These are phyloP conservation scores for Berberis vulgaris DNA, from an alignment of 164 flowering plant genomes.

Conservation along the genomic window DNA sequence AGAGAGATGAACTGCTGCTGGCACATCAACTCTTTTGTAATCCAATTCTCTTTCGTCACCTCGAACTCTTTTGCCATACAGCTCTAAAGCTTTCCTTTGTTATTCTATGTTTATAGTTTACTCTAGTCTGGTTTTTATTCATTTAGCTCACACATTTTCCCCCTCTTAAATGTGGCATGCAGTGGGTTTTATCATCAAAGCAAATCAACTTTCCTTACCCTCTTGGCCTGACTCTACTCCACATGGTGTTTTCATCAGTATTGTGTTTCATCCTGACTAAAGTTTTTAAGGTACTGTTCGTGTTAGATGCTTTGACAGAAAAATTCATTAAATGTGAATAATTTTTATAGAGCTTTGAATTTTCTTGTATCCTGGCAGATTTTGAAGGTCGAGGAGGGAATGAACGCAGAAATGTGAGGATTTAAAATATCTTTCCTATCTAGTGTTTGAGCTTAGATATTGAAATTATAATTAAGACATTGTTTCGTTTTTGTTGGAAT, in stretches of 20 bases:
- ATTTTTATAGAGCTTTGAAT: not conserved
- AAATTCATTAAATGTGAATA: too few relatives aligned
- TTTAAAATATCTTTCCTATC: not conserved
- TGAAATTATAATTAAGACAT: too few relatives aligned
- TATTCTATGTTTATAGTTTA: too few relatives aligned
- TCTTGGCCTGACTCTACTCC: conserved; percentile 88
- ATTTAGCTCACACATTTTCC: too few relatives aligned
- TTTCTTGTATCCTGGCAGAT: conserved; percentile 36
- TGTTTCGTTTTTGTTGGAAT: too few relatives aligned
- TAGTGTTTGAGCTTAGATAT: not conserved
- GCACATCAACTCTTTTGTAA: too few relatives aligned
- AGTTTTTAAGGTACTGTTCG: conserved; percentile 67
- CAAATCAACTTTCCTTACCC: conserved; percentile 97
- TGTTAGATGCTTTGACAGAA: not conserved
- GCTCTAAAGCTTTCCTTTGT: too few relatives aligned
- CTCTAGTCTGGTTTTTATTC: too few relatives aligned
- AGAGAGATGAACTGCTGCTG: too few relatives aligned
- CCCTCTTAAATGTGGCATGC: conserved; percentile 16
- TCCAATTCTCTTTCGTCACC: too few relatives aligned
- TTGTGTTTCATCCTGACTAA: conserved; percentile 73
- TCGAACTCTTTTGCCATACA: too few relatives aligned
- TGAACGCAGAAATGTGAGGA: conserved; percentile 89
- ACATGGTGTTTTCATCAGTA: conserved; percentile 96
- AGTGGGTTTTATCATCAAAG: conserved; percentile 99
- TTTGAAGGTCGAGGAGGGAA: conserved; percentile 82